Percentiles rank a stretch among this genome's conserved stretches.
phyloP scores from a whole-genome alignment of 1,284 basidiomycete genomes.

The Trichosporon sp. region DNA sequence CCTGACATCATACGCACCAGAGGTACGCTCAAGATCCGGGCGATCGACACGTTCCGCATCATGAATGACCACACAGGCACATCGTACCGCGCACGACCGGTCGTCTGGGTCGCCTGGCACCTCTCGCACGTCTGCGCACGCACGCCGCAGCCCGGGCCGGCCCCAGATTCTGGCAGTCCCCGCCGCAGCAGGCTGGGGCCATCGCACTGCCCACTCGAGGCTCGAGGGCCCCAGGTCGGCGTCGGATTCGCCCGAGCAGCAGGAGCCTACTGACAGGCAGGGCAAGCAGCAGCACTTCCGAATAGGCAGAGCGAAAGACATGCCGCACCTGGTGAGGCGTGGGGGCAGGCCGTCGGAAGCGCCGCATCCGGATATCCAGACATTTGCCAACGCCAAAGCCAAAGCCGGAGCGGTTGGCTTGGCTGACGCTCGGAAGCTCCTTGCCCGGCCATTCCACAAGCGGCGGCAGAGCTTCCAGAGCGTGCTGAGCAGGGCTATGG shows the following conservation, averaged over 20 bases:
- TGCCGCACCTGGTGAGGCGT: background rate
- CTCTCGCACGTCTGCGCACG: too few species aligned
- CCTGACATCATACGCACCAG: background rate
- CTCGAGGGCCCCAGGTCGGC: background rate
- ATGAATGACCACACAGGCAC: background rate
- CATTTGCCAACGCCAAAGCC: background rate
- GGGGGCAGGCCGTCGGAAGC: background rate
- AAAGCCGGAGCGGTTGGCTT: background rate
- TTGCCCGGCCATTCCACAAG: background rate
- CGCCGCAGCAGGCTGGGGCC: background rate
- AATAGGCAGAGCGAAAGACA: background rate
- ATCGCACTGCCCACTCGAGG: background rate
- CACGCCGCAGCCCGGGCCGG: background rate
- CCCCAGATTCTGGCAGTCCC: background rate
- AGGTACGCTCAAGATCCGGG: background rate
- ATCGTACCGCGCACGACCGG: background rate
- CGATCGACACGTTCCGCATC: background rate
- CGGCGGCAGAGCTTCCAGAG: background rate
- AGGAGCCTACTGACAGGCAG: too few species aligned
- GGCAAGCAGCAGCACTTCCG: background rate
- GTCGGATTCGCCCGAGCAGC: background rate
- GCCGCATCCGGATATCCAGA: background rate
- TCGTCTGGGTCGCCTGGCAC: background rate
- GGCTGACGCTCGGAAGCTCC: background rate
- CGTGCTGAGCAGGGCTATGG: background rate